Evolutionary conservation across 169 alveolate genomes (phyloP).

Genomic region (Perkinsus olseni): DNA sequence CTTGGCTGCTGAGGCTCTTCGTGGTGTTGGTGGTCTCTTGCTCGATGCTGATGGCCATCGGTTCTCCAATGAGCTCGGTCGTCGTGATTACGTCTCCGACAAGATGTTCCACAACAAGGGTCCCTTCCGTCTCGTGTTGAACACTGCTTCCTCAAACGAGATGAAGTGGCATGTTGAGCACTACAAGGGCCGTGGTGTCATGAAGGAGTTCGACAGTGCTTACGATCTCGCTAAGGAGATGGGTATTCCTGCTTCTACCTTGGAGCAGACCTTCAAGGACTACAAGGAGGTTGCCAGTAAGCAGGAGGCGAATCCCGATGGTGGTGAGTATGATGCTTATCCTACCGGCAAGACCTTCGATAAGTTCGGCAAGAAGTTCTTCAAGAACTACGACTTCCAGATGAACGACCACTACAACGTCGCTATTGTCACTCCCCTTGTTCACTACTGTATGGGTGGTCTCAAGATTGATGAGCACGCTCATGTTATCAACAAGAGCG

Average conservation of each 20-base stretch:
- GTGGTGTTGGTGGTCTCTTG: constrained; percentile 50
- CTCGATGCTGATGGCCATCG: constrained; percentile 47
- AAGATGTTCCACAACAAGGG: constrained; percentile 39
- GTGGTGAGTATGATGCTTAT: constrained; percentile 19
- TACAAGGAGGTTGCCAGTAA: constrained; percentile 33
- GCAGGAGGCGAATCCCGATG: constrained; percentile 27
- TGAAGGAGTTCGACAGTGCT: constrained; percentile 26
- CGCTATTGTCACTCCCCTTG: constrained; percentile 37
- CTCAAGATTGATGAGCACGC: too few species aligned
- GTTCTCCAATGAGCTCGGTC: constrained; percentile 54
- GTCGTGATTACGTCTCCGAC: constrained; percentile 31
- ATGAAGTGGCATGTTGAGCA: constrained; percentile 28
- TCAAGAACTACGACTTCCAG: constrained; percentile 22
- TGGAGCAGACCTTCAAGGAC: constrained; percentile 19
- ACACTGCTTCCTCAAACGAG: constrained; percentile 26
- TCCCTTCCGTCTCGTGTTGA: constrained; percentile 37
- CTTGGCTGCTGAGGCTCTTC: constrained; percentile 46
- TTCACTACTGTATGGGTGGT: constrained; percentile 51
- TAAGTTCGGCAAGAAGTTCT: constrained; percentile 26
- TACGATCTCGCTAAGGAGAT: constrained; percentile 20
- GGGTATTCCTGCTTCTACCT: constrained; percentile 1
- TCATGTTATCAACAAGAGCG: too few species aligned
- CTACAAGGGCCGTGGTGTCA: constrained; percentile 21
- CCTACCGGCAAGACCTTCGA: constrained; percentile 23
- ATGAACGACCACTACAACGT: constrained; percentile 25